Base-by-base conservation (phyloP, 805 yeast genomes). In the Pichia eremophila region DNA sequence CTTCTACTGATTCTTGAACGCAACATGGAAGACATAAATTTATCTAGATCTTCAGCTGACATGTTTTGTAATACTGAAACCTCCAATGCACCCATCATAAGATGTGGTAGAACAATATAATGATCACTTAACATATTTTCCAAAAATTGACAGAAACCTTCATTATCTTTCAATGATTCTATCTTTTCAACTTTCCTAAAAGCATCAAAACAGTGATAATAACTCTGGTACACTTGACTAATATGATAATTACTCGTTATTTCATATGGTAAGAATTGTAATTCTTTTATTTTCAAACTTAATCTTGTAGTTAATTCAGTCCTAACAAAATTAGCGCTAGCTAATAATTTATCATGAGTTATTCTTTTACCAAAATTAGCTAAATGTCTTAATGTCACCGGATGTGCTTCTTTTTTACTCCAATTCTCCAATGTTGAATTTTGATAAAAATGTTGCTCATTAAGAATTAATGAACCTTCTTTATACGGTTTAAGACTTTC, bases 71-170 rank as follows among this genome's bases (percentile, higher is more conserved):
- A 60, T 36, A 83, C 78, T 14, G 85, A 77, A 52, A 82, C 82
- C 57, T 91, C 97, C 42, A 89, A 68, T 1, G 95, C 88, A 2
- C 98, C 98, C 89, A 89, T 85, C 72, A 91, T 84, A 50, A 90
- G 70, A 62, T 90, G 91, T 1, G 97, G 93, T 50, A 91, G 71
- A 52, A 88, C 85, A 46, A 83, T 69, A 43, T 88, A 73, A 65
- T 91, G 96, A 57, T 81, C 85, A 62, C 83, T 88, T 54, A 91
- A 68, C 52, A 89, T 75, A 32, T 74, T 70, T 28, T 77, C 72
- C 47, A 90, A 67, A 46, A 79, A 74, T 27, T 70, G 69, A 59
- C 95, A 83, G 62, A 91, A 90, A 54, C 65, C 66, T 39, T 77
- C 81, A 60, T 91, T 91, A 46, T 88, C 95, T 37, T 83, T 80